Conservation (phyloP, 1,284 basidiomycete genomes). For the Boletus semigastroideus region DNA sequence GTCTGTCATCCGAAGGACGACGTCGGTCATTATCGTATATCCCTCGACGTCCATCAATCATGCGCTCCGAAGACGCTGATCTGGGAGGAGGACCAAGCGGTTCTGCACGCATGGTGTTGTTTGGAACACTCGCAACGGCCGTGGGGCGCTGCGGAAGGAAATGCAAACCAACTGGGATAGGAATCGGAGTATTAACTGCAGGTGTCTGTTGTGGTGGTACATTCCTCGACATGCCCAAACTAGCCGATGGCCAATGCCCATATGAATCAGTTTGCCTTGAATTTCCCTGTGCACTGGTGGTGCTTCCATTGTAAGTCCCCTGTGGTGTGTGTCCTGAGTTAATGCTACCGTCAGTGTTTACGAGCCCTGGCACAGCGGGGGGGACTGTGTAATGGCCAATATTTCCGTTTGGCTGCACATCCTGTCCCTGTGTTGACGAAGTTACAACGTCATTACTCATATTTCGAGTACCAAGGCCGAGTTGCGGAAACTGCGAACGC, state of each 20-base stretch:
- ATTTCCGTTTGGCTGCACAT: conserved; percentile 1
- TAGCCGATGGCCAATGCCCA: conserved; percentile 2
- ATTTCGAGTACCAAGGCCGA: conserved; percentile 1
- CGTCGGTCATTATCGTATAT: conserved; percentile 13
- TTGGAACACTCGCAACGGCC: background rate
- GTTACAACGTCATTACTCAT: background rate
- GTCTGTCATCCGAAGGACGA: conserved; percentile 17
- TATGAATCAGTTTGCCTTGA: background rate
- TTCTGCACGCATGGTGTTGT: conserved; percentile 20
- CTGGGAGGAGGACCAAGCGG: conserved; percentile 17
- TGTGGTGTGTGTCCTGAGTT: background rate
- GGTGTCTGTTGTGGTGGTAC: conserved; percentile 1
- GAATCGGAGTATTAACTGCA: background rate
- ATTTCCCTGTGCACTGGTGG: background rate
- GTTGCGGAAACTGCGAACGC: conserved; percentile 21
- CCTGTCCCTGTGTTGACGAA: background rate
- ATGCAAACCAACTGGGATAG: conserved; percentile 1
- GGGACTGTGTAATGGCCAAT: background rate
- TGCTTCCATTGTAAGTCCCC: conserved; percentile 1
- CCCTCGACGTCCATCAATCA: conserved; percentile 20
- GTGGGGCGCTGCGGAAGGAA: conserved; percentile 24
- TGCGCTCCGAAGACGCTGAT: conserved; percentile 20
- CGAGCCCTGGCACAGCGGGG: background rate
- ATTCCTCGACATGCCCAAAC: conserved; percentile 7
- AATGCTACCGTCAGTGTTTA: background rate